A percentile compares a stretch with the other conserved stretches of the same genome.
Conservation (phyloP, 768 basidiomycete species). For the Tylopilus sp. region DNA sequence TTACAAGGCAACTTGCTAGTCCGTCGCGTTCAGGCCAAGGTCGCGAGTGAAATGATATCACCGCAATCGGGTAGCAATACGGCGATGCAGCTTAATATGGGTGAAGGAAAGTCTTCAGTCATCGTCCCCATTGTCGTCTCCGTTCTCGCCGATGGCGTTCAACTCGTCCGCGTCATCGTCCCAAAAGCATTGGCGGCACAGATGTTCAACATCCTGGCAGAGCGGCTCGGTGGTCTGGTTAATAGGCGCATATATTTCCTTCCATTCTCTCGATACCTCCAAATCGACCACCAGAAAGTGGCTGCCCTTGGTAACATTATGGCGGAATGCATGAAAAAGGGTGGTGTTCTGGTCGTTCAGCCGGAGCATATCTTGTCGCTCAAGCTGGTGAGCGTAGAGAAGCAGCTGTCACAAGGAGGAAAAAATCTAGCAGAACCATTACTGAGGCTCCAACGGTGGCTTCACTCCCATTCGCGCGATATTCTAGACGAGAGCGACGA, state of each 20-base stretch:
- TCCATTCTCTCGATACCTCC: slow-evolving; percentile 44
- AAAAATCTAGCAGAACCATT: slow-evolving; percentile 14
- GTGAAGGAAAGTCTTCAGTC: slow-evolving; percentile 47
- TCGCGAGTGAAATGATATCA: slow-evolving; percentile 46
- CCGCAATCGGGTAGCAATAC: slow-evolving; percentile 37
- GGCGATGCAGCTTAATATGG: slow-evolving; percentile 53
- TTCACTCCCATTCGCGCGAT: slow-evolving; percentile 19
- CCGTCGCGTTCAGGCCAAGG: slow-evolving; percentile 39
- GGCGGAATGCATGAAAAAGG: slow-evolving; percentile 34
- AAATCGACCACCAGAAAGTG: slow-evolving; percentile 17
- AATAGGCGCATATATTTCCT: slow-evolving; percentile 47
- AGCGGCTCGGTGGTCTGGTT: slow-evolving; percentile 40
- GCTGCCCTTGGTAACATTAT: slow-evolving; percentile 32
- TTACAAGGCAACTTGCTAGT: slow-evolving; percentile 43
- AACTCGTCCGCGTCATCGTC: slow-evolving; percentile 45
- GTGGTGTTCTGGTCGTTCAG: slow-evolving; percentile 47
- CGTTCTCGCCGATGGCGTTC: slow-evolving; percentile 39
- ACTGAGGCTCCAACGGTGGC: slow-evolving; percentile 27
- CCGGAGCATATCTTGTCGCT: slow-evolving; percentile 54
- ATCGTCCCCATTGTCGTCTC: slow-evolving; percentile 44
- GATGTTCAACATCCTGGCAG: slow-evolving; percentile 47
- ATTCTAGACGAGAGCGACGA: slow-evolving; percentile 31
- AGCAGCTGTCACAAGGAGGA: slow-evolving; percentile 10
- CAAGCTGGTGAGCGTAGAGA: slow-evolving; percentile 44
- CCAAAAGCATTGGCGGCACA: slow-evolving; percentile 43